Base-by-base conservation (phyloP, 2,329 filamentous ascomycete genomes). In the Talaromyces sp. region DNA sequence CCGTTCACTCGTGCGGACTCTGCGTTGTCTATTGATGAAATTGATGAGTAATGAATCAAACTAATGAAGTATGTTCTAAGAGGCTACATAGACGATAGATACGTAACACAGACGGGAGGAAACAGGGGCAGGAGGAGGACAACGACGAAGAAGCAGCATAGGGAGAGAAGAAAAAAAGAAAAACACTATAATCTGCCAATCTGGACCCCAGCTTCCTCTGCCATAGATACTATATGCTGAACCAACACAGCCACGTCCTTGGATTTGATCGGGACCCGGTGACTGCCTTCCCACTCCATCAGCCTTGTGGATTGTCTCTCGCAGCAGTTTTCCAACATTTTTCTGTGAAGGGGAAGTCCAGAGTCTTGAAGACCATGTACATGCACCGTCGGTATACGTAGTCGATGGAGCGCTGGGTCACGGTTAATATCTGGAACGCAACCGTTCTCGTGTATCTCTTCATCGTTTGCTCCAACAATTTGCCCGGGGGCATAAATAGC, bases 221-320 rank as follows among this genome's bases (percentile, higher is more conserved):
- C 83, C 38, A 85, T 68, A 24, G 78, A 75, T 26, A 85, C 71
- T 38, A 87, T 82, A 54, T 80, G 77, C 14, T 77, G 72, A 14
- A 83, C 77, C 11, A 89, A 75, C 14, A 72, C 77, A 54, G 83
- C 77, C 3, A 92, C 87, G 71, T 92, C 89, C 38, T 73, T 75
- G 19, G 75, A 78, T 77, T 89, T 90, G 61, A 92, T 81, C 1
- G 89, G 88, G 55, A 93, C 78, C 8, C 89, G 77, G 71, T 93
- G 90, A 1, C 80, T 81, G 0, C 88, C 89, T 59, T 90, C 83
- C 90, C 89, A 92, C 71, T 91, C 87, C 1, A 92, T 71, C 52
- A 91, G 63, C 43, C 74, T 79, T 7, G 81, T 76, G 3, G 76
- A 83, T 0, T 77, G 80, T 7, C 76, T 69, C 54, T 84, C 79